Base-by-base conservation (phyloP, 495 filamentous ascomycete genomes). In the Hyphodiscus hymeniophilus region DNA sequence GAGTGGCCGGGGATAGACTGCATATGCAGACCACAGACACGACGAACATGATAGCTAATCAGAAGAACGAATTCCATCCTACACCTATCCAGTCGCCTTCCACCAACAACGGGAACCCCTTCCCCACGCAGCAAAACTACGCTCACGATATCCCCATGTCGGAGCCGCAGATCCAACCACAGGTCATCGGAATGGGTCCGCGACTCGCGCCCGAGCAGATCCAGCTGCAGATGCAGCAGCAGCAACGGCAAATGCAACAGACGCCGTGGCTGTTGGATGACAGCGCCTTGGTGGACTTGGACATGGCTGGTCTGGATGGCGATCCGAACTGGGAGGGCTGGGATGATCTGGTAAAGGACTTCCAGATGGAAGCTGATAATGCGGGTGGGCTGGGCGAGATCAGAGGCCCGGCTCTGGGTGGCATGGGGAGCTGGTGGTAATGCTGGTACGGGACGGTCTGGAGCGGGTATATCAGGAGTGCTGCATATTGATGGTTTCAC, bases 41-140 rank as follows among this genome's bases (percentile, higher is more conserved):
- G 1, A 66, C 62, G 26, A 58, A 55, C 23, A n/a, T 45, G 24
- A 67, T 72, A 32, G 63, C 65, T n/a, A 65, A 63, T 17, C 18
- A 17, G 38, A n/a, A n/a, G n/a, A n/a, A 34, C 16, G 21, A 24
- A 15, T 21, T 28, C 26, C 10, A 28, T 10, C 45, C 3, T 18
- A 22, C 32, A 23, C n/a, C 8, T 12, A 13, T n/a, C 13, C 6
- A 41, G 8, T 41, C 21, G 3, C 3, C 22, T 7, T 15, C 17
- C 38, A 21, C 2, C 38, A 10, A 21, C 15, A 0, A 16, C 13
- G 12, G 5, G 10, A 16, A 16, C 20, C 10, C 38, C 38, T 28
- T 28, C 26, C 26, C 5, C 26, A 28, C 26, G 1, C 20, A 34
- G 18, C 23, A 18, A 22, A 15, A 50, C 21, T 45, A 46, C n/a